Evolutionary conservation across 2,329 filamentous ascomycete species (phyloP).

Genomic region (Penicillium hordei): DNA sequence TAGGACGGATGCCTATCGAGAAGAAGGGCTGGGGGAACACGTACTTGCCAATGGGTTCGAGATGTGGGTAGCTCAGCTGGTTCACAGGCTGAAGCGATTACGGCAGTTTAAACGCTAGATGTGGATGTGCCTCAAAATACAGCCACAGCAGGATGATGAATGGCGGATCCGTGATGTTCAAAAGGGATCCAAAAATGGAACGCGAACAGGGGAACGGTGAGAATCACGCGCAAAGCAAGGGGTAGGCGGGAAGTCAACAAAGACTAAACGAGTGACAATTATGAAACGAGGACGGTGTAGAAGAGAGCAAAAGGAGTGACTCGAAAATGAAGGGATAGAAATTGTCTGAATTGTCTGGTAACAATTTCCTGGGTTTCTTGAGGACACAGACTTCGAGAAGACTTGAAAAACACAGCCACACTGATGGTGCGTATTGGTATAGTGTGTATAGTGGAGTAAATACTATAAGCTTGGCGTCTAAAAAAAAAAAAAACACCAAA

Average conservation of each 20-base stretch:
- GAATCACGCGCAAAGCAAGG: conserved; percentile 4
- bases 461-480: conserved; percentile 5
- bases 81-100: background rate
- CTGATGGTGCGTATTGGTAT: background rate
- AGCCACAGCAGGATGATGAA: conserved; percentile 6
- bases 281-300: background rate
- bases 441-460: background rate
- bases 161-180: conserved; percentile 1
- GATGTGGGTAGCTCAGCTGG: background rate
- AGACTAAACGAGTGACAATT: conserved; percentile 5
- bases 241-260: conserved; percentile 5
- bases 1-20: background rate
- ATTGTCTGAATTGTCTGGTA: background rate
- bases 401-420: conserved; percentile 9
- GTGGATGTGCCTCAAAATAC: background rate
- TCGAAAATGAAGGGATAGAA: conserved; percentile 8
- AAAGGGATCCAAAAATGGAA: background rate
- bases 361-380: background rate
- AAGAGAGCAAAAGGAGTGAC: background rate
- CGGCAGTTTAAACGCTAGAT: background rate
- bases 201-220: conserved; percentile 1
- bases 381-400: background rate
- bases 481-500: background rate
- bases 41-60: background rate
- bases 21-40: conserved; percentile 1